phyloP scores from a whole-genome alignment of 2,329 filamentous ascomycete genomes.

The Sporothrix globosa region DNA sequence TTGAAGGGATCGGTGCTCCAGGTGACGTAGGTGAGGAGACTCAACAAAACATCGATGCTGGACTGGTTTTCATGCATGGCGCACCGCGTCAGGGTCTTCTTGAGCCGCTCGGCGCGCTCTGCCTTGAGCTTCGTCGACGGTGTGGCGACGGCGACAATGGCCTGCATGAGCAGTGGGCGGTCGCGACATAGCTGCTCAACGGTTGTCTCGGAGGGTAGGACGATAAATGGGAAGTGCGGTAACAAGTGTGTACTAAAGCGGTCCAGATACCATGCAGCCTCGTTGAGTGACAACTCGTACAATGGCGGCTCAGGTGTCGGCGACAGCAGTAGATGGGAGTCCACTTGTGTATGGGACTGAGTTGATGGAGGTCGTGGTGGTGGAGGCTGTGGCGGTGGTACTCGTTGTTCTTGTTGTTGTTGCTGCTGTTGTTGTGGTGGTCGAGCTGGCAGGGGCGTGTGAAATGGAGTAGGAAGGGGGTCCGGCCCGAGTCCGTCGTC shows the following conservation, averaged over 20 bases:
- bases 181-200: slow-evolving; percentile 42
- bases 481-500: background rate
- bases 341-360: background rate
- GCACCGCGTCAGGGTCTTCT: slow-evolving; percentile 41
- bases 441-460: background rate
- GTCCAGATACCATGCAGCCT: slow-evolving; percentile 37
- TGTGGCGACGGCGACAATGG: slow-evolving; percentile 44
- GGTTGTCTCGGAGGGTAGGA: slow-evolving; percentile 40
- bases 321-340: background rate
- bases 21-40: slow-evolving; percentile 45
- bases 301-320: slow-evolving; percentile 14
- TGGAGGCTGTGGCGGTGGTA: background rate
- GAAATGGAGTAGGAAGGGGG: slow-evolving; percentile 4
- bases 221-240: slow-evolving; percentile 44
- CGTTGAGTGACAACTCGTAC: slow-evolving; percentile 20
- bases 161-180: slow-evolving; percentile 44
- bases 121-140: slow-evolving; percentile 41
- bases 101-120: slow-evolving; percentile 41
- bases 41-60: slow-evolving; percentile 45
- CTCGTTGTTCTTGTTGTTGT: no score
- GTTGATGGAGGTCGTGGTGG: background rate
- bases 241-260: slow-evolving; percentile 45
- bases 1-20: slow-evolving; percentile 45
- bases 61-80: slow-evolving; percentile 40
- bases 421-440: background rate